These are phyloP conservation scores for Penicillium hordei DNA, from an alignment of 2,329 filamentous ascomycete species.

Conservation along the genomic window DNA sequence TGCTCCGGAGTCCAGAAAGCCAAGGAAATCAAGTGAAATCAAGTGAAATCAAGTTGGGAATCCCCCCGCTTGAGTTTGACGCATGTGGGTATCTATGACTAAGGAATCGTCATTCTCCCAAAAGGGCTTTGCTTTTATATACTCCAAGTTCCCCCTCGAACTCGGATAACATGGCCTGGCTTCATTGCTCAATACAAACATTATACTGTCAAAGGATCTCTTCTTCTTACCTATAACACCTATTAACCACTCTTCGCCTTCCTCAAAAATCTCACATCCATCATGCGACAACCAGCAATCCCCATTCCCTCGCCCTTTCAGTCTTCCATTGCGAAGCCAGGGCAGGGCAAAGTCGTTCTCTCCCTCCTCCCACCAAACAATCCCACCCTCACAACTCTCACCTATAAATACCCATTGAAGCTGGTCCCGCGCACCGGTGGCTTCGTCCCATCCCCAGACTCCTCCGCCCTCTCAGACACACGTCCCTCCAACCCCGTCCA, in stretches of 20 bases:
- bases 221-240: not conserved
- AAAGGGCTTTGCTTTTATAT: not conserved
- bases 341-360: conserved; percentile 75
- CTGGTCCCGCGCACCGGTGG: conserved; percentile 77
- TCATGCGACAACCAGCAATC: conserved; percentile 29
- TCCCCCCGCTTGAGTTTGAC: conserved; percentile 13
- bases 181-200: not conserved
- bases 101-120: conserved; percentile 10
- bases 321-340: conserved; percentile 69
- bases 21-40: conserved; percentile 7
- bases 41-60: conserved; percentile 9
- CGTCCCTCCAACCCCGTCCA: conserved; percentile 60
- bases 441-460: conserved; percentile 53
- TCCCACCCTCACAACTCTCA: conserved; percentile 70
- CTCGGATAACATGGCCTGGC: not conserved
- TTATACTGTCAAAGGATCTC: not conserved
- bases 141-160: conserved; percentile 7
- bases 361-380: conserved; percentile 68
- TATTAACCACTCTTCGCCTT: not conserved
- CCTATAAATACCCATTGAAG: conserved; percentile 93
- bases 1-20: not conserved
- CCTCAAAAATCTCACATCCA: conserved; percentile 2
- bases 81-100: conserved; percentile 8
- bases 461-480: conserved; percentile 19
- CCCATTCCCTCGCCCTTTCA: conserved; percentile 69